Conservation (phyloP, 1,284 basidiomycete species). For the Trametes pubescens region DNA sequence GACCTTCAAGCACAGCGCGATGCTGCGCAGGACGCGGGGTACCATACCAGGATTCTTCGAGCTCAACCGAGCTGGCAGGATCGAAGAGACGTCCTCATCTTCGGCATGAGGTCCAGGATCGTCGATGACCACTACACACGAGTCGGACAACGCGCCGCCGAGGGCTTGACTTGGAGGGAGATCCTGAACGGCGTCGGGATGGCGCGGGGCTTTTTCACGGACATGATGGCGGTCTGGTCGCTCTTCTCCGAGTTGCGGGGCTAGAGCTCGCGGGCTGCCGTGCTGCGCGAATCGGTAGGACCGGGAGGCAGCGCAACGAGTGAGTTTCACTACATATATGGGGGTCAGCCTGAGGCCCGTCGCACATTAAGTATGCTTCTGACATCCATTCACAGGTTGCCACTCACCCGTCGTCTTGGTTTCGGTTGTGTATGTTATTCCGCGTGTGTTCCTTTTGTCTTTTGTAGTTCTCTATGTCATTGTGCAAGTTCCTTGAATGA, state of each 20-base stretch:
- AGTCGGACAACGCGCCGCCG: not conserved
- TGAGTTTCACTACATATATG: not conserved
- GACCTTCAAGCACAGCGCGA: not conserved
- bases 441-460: not conserved
- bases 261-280: not conserved
- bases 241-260: not conserved
- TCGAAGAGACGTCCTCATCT: not conserved
- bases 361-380: not conserved
- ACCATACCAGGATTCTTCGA: not conserved
- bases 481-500: not conserved
- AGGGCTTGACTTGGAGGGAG: not conserved
- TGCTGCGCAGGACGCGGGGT: not conserved
- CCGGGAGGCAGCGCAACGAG: not conserved
- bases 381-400: not conserved
- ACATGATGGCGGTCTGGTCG: not conserved
- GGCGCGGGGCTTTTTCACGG: not conserved
- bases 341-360: not conserved
- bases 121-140: not conserved
- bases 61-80: constrained; percentile 2
- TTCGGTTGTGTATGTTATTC: not conserved
- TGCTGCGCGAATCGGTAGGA: not conserved
- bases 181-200: not conserved
- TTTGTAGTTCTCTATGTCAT: not conserved
- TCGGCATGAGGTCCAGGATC: not conserved
- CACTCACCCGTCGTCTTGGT: constrained; percentile 1